These are phyloP conservation scores for Cyberlindnera saturnus DNA, from an alignment of 805 yeast species.

Conservation along the genomic window DNA sequence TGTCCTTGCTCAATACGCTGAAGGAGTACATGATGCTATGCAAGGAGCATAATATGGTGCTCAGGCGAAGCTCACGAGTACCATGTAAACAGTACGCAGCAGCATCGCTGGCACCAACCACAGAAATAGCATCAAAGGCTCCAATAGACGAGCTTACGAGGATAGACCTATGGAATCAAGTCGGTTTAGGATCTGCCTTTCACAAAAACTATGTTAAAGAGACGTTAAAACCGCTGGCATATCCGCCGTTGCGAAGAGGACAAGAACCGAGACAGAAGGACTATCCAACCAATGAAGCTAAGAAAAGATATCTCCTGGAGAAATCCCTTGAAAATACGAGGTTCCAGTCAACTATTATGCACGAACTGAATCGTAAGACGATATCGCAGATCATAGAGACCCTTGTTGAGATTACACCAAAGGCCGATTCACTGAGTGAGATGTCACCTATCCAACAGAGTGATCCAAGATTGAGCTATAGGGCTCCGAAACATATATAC, in stretches of 20 bases:
- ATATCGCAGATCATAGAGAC: slow-evolving; percentile 19
- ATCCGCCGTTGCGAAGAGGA: slow-evolving; percentile 23
- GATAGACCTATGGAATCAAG: slow-evolving; percentile 3
- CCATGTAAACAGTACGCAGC: neutral
- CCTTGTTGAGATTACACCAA: slow-evolving; percentile 21
- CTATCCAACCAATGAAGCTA: slow-evolving; percentile 17
- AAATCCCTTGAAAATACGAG: slow-evolving; percentile 5
- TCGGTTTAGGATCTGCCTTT: slow-evolving; percentile 27
- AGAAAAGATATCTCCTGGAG: neutral
- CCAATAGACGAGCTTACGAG: neutral
- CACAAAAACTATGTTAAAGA: slow-evolving; percentile 24
- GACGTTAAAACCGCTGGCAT: slow-evolving; percentile 24
- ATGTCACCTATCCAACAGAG: slow-evolving; percentile 10
- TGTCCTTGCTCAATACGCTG: neutral
- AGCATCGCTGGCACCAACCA: neutral
- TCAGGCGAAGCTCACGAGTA: neutral
- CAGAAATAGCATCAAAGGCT: neutral
- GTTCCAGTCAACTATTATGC: slow-evolving; percentile 8
- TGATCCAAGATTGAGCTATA: neutral
- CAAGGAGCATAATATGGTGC: neutral
- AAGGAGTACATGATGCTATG: neutral
- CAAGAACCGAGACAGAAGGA: slow-evolving; percentile 2
- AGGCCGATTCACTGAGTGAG: slow-evolving; percentile 9
- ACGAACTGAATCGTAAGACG: slow-evolving; percentile 15
- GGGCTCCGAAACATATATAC: slow-evolving; percentile 17